These are phyloP conservation scores for Kazachstania africana DNA, from an alignment of 805 yeast genomes.

Conservation along the genomic window DNA sequence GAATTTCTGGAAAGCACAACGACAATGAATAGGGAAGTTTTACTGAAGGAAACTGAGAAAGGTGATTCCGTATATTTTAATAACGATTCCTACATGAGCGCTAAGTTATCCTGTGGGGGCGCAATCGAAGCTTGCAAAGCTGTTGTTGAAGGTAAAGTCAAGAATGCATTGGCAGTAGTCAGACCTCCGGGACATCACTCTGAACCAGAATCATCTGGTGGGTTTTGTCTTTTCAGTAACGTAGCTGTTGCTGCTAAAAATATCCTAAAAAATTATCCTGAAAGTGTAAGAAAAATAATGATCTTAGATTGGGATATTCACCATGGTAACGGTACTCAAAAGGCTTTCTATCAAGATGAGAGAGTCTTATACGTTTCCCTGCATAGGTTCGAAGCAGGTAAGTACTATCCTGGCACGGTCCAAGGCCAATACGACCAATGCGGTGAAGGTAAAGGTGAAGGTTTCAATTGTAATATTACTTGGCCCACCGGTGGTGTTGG, in stretches of 20 bases:
- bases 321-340: constrained; percentile 98
- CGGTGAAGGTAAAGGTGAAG: constrained; percentile 82
- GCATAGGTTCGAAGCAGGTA: constrained; percentile 87
- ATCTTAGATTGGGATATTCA: constrained; percentile 97
- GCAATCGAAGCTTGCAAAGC: constrained; percentile 93
- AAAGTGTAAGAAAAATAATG: constrained; percentile 70
- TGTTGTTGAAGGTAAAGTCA: constrained; percentile 84
- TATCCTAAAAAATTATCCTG: constrained; percentile 73
- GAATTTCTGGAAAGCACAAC: constrained; percentile 65
- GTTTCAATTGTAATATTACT: constrained; percentile 81
- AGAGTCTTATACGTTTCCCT: constrained; percentile 82
- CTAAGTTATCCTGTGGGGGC: constrained; percentile 91
- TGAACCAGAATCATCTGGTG: constrained; percentile 94
- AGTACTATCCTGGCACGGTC: constrained; percentile 86
- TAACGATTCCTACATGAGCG: constrained; percentile 78
- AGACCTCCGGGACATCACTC: constrained; percentile 99
- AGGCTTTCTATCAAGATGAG: constrained; percentile 80
- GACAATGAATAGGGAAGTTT: constrained; percentile 61
- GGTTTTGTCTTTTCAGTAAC: constrained; percentile 89
- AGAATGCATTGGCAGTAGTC: constrained; percentile 86
- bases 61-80: constrained; percentile 95
- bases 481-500: constrained; percentile 90
- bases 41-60: constrained; percentile 71
- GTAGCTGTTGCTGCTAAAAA: constrained; percentile 95
- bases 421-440: constrained; percentile 73